phyloP scores from a whole-genome alignment of 768 basidiomycete genomes.

The Auricularia auricula-judae region DNA sequence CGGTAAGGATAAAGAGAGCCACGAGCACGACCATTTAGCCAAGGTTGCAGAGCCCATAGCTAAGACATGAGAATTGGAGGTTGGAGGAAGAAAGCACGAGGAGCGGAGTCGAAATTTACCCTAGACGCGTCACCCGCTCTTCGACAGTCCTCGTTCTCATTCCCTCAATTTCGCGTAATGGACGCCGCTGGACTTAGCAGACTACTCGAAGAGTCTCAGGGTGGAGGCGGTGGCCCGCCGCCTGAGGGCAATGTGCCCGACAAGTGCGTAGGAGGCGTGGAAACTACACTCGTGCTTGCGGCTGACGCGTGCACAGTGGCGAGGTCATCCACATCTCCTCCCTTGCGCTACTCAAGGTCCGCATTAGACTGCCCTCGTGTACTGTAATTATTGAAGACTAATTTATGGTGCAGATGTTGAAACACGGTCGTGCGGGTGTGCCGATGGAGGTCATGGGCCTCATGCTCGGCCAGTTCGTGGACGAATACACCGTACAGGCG shows the following conservation, averaged over 20 bases:
- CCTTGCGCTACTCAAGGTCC: conserved; percentile 88
- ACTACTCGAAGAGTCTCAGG: background rate
- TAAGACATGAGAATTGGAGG: too few relatives aligned
- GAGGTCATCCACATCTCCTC: conserved; percentile 95
- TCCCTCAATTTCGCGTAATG: background rate
- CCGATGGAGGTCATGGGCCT: conserved; percentile 99
- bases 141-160: background rate
- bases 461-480: conserved; percentile 93
- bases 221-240: background rate
- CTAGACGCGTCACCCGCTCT: background rate
- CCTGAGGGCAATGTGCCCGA: background rate
- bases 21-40: too few relatives aligned
- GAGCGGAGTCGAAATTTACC: too few relatives aligned
- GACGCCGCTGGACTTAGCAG: background rate
- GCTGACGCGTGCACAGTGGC: background rate
- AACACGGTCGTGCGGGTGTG: conserved; percentile 95
- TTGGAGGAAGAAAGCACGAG: too few relatives aligned
- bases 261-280: background rate
- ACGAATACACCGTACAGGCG: conserved; percentile 52
- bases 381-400: conserved; percentile 3
- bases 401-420: conserved; percentile 71
- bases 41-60: too few relatives aligned
- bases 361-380: conserved; percentile 10
- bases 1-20: too few relatives aligned
- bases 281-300: background rate